Conservation (phyloP, 2,329 filamentous ascomycete genomes). For the Claviceps humidiphila region DNA sequence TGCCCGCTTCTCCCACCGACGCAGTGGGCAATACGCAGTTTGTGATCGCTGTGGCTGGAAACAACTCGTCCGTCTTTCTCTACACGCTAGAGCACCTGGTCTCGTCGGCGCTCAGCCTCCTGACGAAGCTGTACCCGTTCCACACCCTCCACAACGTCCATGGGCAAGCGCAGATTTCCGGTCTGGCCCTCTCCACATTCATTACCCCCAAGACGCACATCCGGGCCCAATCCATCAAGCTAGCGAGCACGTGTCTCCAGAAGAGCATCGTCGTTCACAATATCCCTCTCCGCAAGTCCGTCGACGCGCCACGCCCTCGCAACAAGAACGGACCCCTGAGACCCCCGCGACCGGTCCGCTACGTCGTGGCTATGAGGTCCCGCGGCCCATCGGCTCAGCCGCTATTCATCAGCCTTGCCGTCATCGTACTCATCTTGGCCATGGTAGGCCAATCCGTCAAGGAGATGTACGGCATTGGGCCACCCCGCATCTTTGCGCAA, state of each 20-base stretch:
- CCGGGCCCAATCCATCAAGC: constrained; percentile 39
- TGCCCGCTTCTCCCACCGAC: constrained; percentile 33
- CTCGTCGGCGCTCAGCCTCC: constrained; percentile 31
- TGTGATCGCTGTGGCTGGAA: constrained; percentile 65
- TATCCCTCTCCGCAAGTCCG: constrained; percentile 48
- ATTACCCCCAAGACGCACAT: constrained; percentile 34
- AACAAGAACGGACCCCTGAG: constrained; percentile 27
- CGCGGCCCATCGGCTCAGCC: constrained; percentile 35
- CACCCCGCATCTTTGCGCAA: constrained; percentile 42
- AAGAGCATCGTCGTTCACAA: constrained; percentile 71
- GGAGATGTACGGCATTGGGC: constrained; percentile 46
- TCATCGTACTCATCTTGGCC: constrained; percentile 47
- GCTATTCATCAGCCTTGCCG: constrained; percentile 38
- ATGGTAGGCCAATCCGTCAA: constrained; percentile 50
- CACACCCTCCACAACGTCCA: constrained; percentile 41
- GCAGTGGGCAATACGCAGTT: constrained; percentile 58
- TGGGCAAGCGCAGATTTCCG: constrained; percentile 41
- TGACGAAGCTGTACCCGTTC: constrained; percentile 39
- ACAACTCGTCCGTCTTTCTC: constrained; percentile 65
- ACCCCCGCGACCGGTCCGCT: constrained; percentile 45
- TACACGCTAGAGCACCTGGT: constrained; percentile 61
- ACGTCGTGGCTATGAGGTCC: constrained; percentile 52
- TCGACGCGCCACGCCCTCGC: constrained; percentile 21
- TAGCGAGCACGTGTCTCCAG: constrained; percentile 70
- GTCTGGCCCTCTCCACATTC: constrained; percentile 45